A percentile compares a stretch with the other conserved stretches of the same genome.
These are phyloP conservation scores for Xanthoparmelia taractica DNA, from an alignment of 495 filamentous ascomycete genomes.

Conservation along the genomic window DNA sequence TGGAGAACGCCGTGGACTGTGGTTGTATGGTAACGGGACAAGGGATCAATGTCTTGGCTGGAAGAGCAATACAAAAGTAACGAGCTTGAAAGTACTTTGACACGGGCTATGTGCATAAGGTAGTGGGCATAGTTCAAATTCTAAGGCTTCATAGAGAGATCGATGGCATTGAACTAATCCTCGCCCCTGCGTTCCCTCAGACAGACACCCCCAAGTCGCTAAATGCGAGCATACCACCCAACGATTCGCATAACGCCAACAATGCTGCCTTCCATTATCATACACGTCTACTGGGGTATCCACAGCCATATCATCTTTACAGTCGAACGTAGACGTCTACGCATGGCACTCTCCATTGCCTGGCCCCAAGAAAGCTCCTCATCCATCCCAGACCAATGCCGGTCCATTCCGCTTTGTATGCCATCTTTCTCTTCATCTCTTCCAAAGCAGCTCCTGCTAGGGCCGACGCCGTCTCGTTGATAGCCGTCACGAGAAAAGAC, in stretches of 20 bases:
- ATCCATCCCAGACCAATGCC: constrained; percentile 78
- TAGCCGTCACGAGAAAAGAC: constrained; percentile 47
- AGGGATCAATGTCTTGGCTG: neutral
- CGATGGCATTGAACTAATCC: neutral
- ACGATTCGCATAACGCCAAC: neutral
- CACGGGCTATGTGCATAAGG: no score
- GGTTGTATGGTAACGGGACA: neutral
- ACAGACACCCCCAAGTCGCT: constrained; percentile 1
- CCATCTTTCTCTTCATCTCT: constrained; percentile 45
- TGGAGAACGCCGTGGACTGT: neutral
- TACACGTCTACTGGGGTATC: neutral
- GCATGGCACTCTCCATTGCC: constrained; percentile 78
- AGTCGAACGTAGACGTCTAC: constrained; percentile 72
- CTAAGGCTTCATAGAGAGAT: neutral
- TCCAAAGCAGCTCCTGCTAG: constrained; percentile 60
- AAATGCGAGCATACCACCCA: constrained; percentile 9
- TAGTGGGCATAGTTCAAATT: neutral
- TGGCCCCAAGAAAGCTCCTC: constrained; percentile 60
- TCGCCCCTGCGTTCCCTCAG: neutral
- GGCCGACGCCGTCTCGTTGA: constrained; percentile 62
- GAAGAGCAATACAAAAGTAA: neutral
- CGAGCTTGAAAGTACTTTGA: no score
- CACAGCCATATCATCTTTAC: constrained; percentile 28
- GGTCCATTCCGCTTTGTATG: constrained; percentile 60
- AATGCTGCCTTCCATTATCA: neutral